These are phyloP conservation scores for Actinidia arguta DNA, from an alignment of 179 eudicot species.

Conservation along the genomic window DNA sequence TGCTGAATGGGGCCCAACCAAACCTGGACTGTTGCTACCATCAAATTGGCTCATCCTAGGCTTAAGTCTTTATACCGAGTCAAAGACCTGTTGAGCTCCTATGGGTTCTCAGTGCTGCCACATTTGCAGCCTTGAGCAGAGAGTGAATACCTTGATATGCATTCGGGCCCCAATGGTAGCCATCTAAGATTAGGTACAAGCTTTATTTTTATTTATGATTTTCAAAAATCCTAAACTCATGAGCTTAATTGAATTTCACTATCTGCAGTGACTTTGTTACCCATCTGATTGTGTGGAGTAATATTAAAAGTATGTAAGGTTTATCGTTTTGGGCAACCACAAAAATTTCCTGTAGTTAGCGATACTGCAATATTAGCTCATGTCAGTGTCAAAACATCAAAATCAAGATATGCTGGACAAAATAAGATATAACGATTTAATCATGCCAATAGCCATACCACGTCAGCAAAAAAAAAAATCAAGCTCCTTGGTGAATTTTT, in stretches of 20 bases:
- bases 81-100: background rate
- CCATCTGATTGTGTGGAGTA: background rate
- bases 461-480: conserved; percentile 90
- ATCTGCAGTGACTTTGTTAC: background rate
- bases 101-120: background rate
- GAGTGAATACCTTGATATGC: background rate
- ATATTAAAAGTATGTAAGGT: background rate
- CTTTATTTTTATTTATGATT: background rate
- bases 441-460: conserved; percentile 65
- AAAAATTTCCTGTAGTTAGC: background rate
- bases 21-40: background rate
- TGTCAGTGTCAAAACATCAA: background rate
- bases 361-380: background rate
- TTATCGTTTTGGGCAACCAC: background rate
- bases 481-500: conserved; percentile 78
- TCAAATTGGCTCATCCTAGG: too few species aligned
- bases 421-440: background rate
- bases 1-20: background rate
- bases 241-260: background rate
- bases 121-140: background rate
- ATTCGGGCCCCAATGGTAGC: background rate
- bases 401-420: background rate
- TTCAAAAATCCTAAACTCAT: background rate
- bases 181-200: background rate
- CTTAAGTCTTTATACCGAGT: background rate